Evolutionary conservation across 176 grass and related monocot genomes (phyloP).

Genomic region (Neostapfia colusana): DNA sequence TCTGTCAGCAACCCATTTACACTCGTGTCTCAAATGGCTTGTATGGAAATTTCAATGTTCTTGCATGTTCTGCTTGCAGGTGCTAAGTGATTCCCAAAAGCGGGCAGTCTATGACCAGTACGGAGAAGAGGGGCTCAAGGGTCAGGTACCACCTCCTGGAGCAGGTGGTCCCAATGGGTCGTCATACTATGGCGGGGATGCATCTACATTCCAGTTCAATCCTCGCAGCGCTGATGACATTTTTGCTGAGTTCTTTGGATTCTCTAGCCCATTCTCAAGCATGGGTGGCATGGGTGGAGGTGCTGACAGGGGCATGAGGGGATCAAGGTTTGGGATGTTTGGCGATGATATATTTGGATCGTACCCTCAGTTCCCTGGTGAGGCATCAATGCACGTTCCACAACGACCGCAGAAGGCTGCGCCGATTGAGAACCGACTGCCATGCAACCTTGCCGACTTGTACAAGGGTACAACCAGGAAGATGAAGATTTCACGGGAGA

Average conservation of each 20-base stretch:
- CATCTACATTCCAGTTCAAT: slow-evolving; percentile 60
- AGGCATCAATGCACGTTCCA: slow-evolving; percentile 53
- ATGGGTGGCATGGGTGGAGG: slow-evolving; percentile 44
- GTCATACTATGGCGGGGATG: slow-evolving; percentile 42
- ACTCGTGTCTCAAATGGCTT: too few species aligned
- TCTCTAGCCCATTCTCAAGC: slow-evolving; percentile 53
- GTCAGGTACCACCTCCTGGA: slow-evolving; percentile 55
- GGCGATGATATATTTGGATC: slow-evolving; percentile 53
- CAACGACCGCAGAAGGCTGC: slow-evolving; percentile 51
- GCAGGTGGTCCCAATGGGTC: slow-evolving; percentile 47
- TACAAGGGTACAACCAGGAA: slow-evolving; percentile 81
- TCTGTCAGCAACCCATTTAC: too few species aligned
- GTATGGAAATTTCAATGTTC: background rate
- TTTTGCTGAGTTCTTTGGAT: slow-evolving; percentile 82
- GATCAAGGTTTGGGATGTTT: slow-evolving; percentile 55
- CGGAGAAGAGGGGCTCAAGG: slow-evolving; percentile 81
- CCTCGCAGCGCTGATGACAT: slow-evolving; percentile 68
- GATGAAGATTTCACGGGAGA: slow-evolving; percentile 93
- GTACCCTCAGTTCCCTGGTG: slow-evolving; percentile 34
- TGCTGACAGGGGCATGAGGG: slow-evolving; percentile 36
- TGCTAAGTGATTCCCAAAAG: too few species aligned
- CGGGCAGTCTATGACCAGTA: slow-evolving; percentile 70
- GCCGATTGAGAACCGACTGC: slow-evolving; percentile 58
- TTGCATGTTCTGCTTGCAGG: too few species aligned
- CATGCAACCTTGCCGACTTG: slow-evolving; percentile 74